Evolutionary conservation across 805 yeast species (phyloP), one percentile per base, ranked within the genome.

Genomic region (Cyberlindnera maritima): DNA sequence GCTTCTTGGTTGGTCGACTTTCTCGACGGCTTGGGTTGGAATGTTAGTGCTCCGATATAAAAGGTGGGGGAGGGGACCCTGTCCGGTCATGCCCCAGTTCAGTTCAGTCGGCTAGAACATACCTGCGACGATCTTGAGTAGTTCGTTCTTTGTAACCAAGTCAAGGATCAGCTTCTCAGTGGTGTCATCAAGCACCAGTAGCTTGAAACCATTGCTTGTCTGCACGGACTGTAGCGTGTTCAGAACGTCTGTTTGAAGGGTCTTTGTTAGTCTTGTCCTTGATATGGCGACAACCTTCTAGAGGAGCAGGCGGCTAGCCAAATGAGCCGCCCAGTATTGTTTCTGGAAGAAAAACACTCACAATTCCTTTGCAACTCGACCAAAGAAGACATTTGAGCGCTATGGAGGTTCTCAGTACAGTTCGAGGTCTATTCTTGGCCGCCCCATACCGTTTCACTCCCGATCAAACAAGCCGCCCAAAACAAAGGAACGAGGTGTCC

Each of bases 1-100:
- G 36, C 77, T 76, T 53, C 96, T 74, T 36, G 68, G 70, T 21
- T 76, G 71, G 54, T 85, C 92, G 17, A 88, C 70, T 50, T 70
- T 65, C 57, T 83, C 90, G 15, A 87, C 72, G 13, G 88, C 81
- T 49, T 85, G 76, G n/a, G 3, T 13, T 3, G 12, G 1, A 32
- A 2, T 21, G 39, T 36, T 40, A 41, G 41, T 41, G 18, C 9
- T 35, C 5, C 10, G 15, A 5, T 18, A 5, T 9, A 20, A 14
- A 14, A 13, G n/a, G 25, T 6, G 14, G 37, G 18, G 7, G 6
- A 9, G 25, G 25, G 15, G 15, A 4, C 6, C 3, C 8, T 7
- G 35, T n/a, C n/a, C n/a, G n/a, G n/a, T n/a, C n/a, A n/a, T n/a
- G n/a, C n/a, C n/a, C n/a, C n/a, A n/a, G n/a, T n/a, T n/a, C n/a